Evolutionary conservation across 306 rosid species (phyloP).

Genomic region (Coriaria nepalensis): DNA sequence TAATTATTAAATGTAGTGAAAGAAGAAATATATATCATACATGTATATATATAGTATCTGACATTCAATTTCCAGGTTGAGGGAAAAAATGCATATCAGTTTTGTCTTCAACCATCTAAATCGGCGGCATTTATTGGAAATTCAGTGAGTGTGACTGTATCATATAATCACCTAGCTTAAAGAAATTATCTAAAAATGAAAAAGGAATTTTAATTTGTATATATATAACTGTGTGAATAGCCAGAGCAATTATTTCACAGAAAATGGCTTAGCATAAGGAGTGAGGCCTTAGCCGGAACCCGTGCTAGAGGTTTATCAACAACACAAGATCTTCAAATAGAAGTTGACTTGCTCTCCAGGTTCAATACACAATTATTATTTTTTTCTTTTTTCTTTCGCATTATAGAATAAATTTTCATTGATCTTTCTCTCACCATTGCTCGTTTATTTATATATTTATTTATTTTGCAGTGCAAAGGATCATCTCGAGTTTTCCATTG

Average conservation of each 20-base stretch:
- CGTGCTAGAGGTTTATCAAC: constrained; percentile 72
- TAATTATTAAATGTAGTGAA: constrained; percentile 7
- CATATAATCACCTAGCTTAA: too few species aligned
- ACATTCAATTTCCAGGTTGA: constrained; percentile 43
- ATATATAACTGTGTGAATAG: constrained; percentile 61
- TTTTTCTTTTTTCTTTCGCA: neutral
- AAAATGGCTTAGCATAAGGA: constrained; percentile 58
- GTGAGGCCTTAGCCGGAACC: constrained; percentile 96
- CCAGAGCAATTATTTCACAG: constrained; percentile 98
- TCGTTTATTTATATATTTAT: too few species aligned
- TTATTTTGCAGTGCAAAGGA: constrained; percentile 57
- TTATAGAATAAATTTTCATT: neutral
- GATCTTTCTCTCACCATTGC: too few species aligned
- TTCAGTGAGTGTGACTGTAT: constrained; percentile 43
- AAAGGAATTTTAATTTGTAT: too few species aligned
- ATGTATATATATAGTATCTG: constrained; percentile 3
- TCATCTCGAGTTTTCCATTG: constrained; percentile 83
- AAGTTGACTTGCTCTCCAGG: constrained; percentile 87
- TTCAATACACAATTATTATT: constrained; percentile 14
- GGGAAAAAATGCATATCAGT: constrained; percentile 69
- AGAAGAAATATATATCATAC: constrained; percentile 2
- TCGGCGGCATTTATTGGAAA: constrained; percentile 86
- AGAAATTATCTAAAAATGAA: too few species aligned
- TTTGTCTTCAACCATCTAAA: constrained; percentile 80
- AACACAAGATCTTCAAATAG: constrained; percentile 58